Base-by-base conservation (phyloP, 306 rosid species). In the Ceratonia siliqua region DNA sequence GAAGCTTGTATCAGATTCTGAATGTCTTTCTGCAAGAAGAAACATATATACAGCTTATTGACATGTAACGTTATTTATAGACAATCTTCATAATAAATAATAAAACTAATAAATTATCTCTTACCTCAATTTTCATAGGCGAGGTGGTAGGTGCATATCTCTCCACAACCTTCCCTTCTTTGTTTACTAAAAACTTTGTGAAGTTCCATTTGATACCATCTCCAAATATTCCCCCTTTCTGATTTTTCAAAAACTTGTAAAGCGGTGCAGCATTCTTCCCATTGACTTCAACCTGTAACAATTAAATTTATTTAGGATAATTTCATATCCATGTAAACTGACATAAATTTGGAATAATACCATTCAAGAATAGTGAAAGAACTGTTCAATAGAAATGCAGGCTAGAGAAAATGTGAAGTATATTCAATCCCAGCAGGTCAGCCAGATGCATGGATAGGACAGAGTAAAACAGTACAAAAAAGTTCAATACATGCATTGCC, bases 131-230 rank as follows among this genome's bases (percentile, higher is more conserved):
- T 81, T 92, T 88, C 46, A 85, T 79, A 80, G 97, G 96, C 30
- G 96, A 55, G 17, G 97, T 89, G 72, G 88, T 88, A 10, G 93
- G 97, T 73, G 96, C 96, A 83, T 87, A 92, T 89, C 97, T 82
- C 14, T 86, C 89, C 48, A 89, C 96, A 56, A 92, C 96, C 78
- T 87, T 86, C 67, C 97, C 96, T 73, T 89, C 89, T 88, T 89
- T 92, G 82, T 81, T 85, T 5, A 87, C 85, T 33, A 92, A 79
- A 86, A 92, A 89, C 86, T 92, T 92, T 12, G 97, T 86, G 85
- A 92, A 92, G 91, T 89, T 92, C 97, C 97, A 92, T 70, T 92
- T 89, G 83, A 92, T 83, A 72, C 90, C 91, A 76, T 84, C 92
- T 58, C 95, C 97, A 73, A 89, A 86, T 75, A 92, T 52, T n/a